Evolutionary conservation across 768 basidiomycete genomes (phyloP), one percentile per base, ranked within the genome.

Genomic region (Filobasidium wieringae): DNA sequence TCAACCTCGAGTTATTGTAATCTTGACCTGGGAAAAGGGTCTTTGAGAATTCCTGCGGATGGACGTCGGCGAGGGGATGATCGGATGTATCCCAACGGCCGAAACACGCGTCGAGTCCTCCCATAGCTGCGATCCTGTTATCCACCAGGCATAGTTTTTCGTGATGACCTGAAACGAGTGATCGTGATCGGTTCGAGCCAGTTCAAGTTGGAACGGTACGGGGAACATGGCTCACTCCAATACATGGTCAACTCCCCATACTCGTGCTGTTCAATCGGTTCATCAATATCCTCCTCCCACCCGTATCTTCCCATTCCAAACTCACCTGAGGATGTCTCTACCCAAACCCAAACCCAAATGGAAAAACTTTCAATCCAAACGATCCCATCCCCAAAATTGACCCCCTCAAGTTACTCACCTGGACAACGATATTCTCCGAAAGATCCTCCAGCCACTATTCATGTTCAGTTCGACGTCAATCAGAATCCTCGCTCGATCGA

Each of bases 1-100:
- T 72, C 34, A 72, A 66, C 24, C 71, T 53, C 2, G 64, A 66
- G 51, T 97, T 88, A 71, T 95, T 92, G 75, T 86, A 93, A 68
- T 92, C 91, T 43, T 95, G 76, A 7, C 93, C 93, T 0, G 93
- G 88, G 78, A 93, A 97, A 27, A 97, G 78, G 0, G 87, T 88
- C 53, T 78, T 79, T 43, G 73, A 66, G 68, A 91, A 90, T 65
- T 91, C 79, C 1, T 88, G 88, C 0, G 89, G 90, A 68, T 96
- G 91, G 2, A 82, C 87, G 66, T 99, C 93, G 3, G 91, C 86
- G 36, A 96, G 80, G 0, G 91, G 91, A 70, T 73, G 74, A 56
- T 67, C 85, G 68, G 88, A 82, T 0, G 87, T 88, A 74, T 97
- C 95, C 92, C 93, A 99, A 19, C 95, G 85, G 11, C 95, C 95